Base-by-base conservation (phyloP, 805 yeast species). In the Pichia rugopelliculosa region DNA sequence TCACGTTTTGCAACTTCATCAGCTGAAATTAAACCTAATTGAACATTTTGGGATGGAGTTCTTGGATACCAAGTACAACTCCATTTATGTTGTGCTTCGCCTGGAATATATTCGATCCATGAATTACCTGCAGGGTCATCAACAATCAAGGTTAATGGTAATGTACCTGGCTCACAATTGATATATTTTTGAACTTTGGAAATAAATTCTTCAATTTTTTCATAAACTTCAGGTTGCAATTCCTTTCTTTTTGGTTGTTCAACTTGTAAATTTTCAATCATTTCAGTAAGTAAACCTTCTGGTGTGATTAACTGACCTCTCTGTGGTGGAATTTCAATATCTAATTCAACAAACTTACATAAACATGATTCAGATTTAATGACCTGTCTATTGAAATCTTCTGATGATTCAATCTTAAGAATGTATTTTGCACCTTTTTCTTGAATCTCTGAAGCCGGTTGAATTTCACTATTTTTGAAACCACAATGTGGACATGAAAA, bases 111-210 rank as follows among this genome's bases (percentile, higher is more conserved):
- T 61, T 87, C 96, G 46, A 93, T 80, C 96, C 97, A 93, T 5
- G 98, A 91, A 70, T 93, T 93, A 15, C 99, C 99, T 1, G 96
- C 78, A 25, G 99, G 97, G 66, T 93, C 99, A 65, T 90, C 96
- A 11, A 88, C 69, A 22, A 75, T 72, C 42, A 91, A 75, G 0
- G 95, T 85, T 52, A 91, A 60, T 2, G 98, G 98, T 45, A 87
- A 66, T 18, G 78, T 74, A 27, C 77, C 78, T 45, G 76, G 77
- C 50, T 82, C 81, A 48, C 88, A 91, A n/a, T 74, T 73, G 23
- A 87, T 69, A 46, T 75, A 77, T 6, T 74, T 66, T 54, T 72
- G 67, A 34, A 91, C 82, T 59, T 77, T 83, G 22, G 58, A 60
- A 48, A 89, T 74, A 50, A 91, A 80, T 22, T 70, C 79, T 39